Percentiles rank a stretch among this genome's conserved stretches.
Conservation (phyloP, 768 basidiomycete species). For the Galerina sulciceps region DNA sequence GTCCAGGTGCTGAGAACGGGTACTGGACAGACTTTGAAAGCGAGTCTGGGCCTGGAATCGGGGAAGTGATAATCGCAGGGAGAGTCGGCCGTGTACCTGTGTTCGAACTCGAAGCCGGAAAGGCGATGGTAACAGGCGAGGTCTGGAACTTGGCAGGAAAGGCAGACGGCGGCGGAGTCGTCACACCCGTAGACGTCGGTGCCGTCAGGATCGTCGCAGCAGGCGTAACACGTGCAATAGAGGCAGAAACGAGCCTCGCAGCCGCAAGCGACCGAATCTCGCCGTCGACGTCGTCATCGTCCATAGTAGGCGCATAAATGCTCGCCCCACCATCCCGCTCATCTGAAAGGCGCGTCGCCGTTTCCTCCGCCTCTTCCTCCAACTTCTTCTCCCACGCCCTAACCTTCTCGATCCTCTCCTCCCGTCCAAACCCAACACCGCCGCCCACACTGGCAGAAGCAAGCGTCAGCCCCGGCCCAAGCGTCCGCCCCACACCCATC, state of each 20-base stretch:
- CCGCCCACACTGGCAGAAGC: constrained; percentile 13
- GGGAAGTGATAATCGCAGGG: constrained; percentile 11
- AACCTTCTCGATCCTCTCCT: neutral
- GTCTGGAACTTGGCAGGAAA: neutral
- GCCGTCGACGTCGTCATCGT: constrained; percentile 6
- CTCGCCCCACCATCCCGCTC: neutral
- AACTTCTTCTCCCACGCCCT: neutral
- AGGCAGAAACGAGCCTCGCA: constrained; percentile 20
- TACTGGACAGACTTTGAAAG: neutral
- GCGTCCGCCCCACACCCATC: constrained; percentile 24
- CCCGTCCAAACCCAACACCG: neutral
- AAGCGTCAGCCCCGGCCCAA: constrained; percentile 23
- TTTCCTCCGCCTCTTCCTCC: neutral
- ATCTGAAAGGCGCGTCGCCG: neutral
- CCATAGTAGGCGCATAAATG: neutral
- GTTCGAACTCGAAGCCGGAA: neutral
- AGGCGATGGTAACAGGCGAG: neutral
- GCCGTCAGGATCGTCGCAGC: constrained; percentile 19
- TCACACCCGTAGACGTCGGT: neutral
- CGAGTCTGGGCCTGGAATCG: neutral
- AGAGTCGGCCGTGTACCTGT: constrained; percentile 5
- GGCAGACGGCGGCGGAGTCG: constrained; percentile 2
- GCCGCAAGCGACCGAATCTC: constrained; percentile 13
- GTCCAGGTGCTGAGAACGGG: constrained; percentile 11
- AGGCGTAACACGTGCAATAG: constrained; percentile 17